Conservation (phyloP, 1,284 basidiomycete genomes). For the Ceratobasidium papillatum region DNA sequence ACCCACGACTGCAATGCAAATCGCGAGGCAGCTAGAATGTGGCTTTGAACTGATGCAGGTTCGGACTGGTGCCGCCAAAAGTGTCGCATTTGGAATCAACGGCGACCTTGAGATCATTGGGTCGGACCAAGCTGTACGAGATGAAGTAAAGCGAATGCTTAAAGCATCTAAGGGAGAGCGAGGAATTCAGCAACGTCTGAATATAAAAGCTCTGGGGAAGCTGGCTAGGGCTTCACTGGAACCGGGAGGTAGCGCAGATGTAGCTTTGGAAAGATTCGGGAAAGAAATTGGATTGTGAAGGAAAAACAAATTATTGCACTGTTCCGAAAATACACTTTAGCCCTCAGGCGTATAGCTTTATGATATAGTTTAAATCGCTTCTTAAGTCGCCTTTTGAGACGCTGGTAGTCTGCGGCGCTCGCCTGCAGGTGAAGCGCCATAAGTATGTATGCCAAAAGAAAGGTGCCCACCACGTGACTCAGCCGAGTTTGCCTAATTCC, state of each 20-base stretch:
- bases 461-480: too few species aligned
- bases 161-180: not conserved
- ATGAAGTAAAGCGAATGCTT: constrained; percentile 1
- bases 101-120: constrained; percentile 7
- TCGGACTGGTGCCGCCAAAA: constrained; percentile 25
- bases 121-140: constrained; percentile 25
- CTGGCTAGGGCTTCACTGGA: not conserved
- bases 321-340: too few species aligned
- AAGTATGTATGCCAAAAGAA: too few species aligned
- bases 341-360: too few species aligned
- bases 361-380: too few species aligned
- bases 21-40: constrained; percentile 5
- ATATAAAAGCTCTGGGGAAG: constrained; percentile 1
- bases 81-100: not conserved
- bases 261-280: constrained; percentile 12
- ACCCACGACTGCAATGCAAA: constrained; percentile 17
- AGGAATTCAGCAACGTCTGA: constrained; percentile 14
- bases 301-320: too few species aligned
- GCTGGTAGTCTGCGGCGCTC: too few species aligned
- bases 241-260: constrained; percentile 24
- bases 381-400: too few species aligned
- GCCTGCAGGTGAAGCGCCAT: too few species aligned
- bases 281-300: not conserved
- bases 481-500: too few species aligned
- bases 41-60: constrained; percentile 39